phyloP scores from a whole-genome alignment of 1,284 basidiomycete species.

The Sphagnurus paluster region DNA sequence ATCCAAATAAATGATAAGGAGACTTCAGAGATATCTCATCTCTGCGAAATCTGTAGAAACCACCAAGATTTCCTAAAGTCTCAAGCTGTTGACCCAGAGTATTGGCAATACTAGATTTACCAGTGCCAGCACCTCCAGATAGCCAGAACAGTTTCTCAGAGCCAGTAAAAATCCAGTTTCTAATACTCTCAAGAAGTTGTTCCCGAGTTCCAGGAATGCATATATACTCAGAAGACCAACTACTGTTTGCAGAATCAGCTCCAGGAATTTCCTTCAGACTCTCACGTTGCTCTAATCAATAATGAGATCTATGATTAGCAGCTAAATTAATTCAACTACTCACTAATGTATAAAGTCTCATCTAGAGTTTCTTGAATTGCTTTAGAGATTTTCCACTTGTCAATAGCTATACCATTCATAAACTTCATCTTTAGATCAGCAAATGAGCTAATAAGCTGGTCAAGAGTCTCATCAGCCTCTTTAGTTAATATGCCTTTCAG shows the following conservation, averaged over 20 bases:
- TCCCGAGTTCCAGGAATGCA: conserved; percentile 1
- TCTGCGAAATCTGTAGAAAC: background rate
- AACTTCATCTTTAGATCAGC: background rate
- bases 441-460: background rate
- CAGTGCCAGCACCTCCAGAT: conserved; percentile 6
- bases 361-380: background rate
- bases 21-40: background rate
- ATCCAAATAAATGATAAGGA: background rate
- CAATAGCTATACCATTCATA: background rate
- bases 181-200: background rate
- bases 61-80: background rate
- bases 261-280: background rate
- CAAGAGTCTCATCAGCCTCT: background rate
- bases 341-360: background rate
- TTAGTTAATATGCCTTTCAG: background rate
- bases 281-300: background rate
- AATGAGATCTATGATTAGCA: background rate
- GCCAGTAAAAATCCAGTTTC: background rate
- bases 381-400: background rate
- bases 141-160: background rate
- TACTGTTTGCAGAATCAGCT: background rate
- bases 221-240: background rate
- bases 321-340: background rate
- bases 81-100: background rate
- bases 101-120: conserved; percentile 1